These are phyloP conservation scores for Neurospora tetraspora DNA, from an alignment of 495 filamentous ascomycete genomes.

Conservation along the genomic window DNA sequence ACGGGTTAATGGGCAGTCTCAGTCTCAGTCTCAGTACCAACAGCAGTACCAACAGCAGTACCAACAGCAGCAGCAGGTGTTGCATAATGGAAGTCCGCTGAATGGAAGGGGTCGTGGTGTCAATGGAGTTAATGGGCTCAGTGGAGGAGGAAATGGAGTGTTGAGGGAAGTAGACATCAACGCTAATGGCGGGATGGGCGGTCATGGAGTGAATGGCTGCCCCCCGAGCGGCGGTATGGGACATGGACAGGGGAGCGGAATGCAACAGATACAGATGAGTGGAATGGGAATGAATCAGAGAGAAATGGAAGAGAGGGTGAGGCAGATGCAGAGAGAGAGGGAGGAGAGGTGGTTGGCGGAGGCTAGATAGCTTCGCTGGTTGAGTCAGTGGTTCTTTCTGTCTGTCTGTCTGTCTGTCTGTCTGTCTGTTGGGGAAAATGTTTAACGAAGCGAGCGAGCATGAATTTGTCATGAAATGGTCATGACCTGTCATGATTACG, in stretches of 20 bases:
- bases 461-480: background rate
- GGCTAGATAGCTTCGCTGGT: slow-evolving; percentile 30
- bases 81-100: background rate
- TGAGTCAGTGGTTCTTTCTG: no score
- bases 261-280: background rate
- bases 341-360: slow-evolving; percentile 24
- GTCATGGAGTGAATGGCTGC: background rate
- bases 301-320: slow-evolving; percentile 5
- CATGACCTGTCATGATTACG: background rate
- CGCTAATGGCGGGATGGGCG: background rate
- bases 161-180: background rate
- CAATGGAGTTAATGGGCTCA: background rate
- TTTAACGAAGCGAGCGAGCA: background rate
- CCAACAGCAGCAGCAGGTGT: background rate
- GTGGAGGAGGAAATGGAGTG: background rate
- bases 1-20: background rate
- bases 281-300: background rate
- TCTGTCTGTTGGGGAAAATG: no score
- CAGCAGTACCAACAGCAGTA: background rate
- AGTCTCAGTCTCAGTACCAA: background rate
- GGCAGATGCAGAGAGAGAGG: background rate
- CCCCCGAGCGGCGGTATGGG: background rate
- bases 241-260: background rate
- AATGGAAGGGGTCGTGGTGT: background rate
- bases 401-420: no score